Percentiles rank a stretch among this genome's conserved stretches.
These are phyloP conservation scores for Tilletia caries DNA, from an alignment of 1,284 basidiomycete species.

Conservation along the genomic window DNA sequence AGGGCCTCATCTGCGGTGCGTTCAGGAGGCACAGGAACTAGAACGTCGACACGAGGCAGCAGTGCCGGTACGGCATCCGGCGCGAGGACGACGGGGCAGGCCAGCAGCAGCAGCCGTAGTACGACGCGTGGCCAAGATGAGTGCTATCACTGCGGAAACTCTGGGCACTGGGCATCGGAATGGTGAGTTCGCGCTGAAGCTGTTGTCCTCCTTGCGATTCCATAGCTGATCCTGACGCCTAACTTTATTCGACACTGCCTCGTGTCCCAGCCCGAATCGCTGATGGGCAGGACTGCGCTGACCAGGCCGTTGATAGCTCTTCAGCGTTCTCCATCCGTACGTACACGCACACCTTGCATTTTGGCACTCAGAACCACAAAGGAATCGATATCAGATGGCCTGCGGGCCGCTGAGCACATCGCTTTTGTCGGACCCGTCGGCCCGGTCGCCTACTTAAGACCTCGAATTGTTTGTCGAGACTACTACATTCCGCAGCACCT, in stretches of 20 bases:
- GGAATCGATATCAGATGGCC: no score
- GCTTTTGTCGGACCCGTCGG: no score
- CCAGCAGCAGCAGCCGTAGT: not conserved
- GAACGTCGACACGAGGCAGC: not conserved
- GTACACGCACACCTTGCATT: no score
- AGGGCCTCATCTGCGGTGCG: not conserved
- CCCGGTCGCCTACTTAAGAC: no score
- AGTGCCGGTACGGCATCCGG: not conserved
- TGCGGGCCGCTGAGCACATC: no score
- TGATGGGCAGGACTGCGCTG: not conserved
- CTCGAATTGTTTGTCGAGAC: no score
- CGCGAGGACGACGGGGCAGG: not conserved
- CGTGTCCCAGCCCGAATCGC: not conserved
- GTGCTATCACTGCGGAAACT: conserved; percentile 32
- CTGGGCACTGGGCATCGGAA: conserved; percentile 26
- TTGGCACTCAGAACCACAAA: no score
- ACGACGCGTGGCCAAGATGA: conserved; percentile 17
- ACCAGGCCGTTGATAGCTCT: no score
- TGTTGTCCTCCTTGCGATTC: not conserved
- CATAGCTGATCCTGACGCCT: not conserved
- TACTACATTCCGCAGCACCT: no score
- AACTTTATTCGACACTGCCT: no score
- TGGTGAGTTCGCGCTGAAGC: not conserved
- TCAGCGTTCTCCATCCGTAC: no score
- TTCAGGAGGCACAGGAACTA: not conserved